phyloP scores from a whole-genome alignment of 2,329 filamentous ascomycete species.

The Alternaria triticina region DNA sequence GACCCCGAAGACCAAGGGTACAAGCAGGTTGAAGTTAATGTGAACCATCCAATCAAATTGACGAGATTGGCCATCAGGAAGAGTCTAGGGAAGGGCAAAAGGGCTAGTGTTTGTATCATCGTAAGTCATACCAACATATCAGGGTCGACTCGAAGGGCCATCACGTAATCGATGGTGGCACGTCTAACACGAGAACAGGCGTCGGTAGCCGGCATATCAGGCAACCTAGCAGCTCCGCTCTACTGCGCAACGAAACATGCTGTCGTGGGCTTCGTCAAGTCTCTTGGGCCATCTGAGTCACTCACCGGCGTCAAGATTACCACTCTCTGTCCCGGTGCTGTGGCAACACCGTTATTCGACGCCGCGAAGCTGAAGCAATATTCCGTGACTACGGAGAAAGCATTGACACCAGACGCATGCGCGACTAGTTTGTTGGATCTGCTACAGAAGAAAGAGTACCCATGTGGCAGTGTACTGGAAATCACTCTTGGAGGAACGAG shows the following conservation, averaged over 20 bases:
- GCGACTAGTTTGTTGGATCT: slow-evolving; percentile 29
- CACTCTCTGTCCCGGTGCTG: slow-evolving; percentile 33
- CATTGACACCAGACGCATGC: slow-evolving; percentile 29
- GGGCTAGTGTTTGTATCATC: slow-evolving; percentile 41
- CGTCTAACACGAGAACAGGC: slow-evolving; percentile 17
- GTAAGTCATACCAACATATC: slow-evolving; percentile 19
- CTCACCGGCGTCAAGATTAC: slow-evolving; percentile 42
- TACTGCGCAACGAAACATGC: slow-evolving; percentile 44
- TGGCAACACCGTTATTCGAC: slow-evolving; percentile 36
- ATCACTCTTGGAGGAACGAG: slow-evolving; percentile 25
- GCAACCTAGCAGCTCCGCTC: slow-evolving; percentile 33
- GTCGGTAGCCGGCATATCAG: slow-evolving; percentile 33
- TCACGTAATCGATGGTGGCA: background rate
- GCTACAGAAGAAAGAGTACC: slow-evolving; percentile 37
- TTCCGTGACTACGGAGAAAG: slow-evolving; percentile 13
- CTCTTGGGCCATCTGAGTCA: slow-evolving; percentile 29
- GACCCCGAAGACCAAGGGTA: slow-evolving; percentile 39
- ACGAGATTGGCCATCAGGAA: slow-evolving; percentile 38
- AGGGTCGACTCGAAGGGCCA: background rate
- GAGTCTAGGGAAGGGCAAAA: slow-evolving; percentile 34
- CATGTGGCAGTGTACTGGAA: slow-evolving; percentile 34
- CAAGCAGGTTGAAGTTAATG: slow-evolving; percentile 38
- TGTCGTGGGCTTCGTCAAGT: slow-evolving; percentile 41
- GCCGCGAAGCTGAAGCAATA: slow-evolving; percentile 31
- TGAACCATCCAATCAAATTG: slow-evolving; percentile 40